phyloP scores from a whole-genome alignment of 2,329 filamentous ascomycete genomes.

The Claviceps sp. region DNA sequence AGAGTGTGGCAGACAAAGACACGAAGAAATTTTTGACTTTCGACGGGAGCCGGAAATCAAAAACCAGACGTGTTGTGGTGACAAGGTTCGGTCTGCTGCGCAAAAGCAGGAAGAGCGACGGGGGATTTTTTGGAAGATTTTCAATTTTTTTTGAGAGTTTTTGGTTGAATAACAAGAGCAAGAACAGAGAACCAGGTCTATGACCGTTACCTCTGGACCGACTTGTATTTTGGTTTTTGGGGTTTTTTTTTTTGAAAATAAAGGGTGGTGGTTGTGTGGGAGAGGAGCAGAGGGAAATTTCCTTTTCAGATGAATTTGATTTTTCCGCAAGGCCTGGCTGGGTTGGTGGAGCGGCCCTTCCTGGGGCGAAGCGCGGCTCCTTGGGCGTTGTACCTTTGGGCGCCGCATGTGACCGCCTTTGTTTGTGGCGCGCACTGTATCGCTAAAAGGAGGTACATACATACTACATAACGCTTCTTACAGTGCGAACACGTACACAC shows the following conservation, averaged over 20 bases:
- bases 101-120: slow-evolving; percentile 20
- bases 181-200: slow-evolving; percentile 48
- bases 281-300: slow-evolving; percentile 27
- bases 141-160: slow-evolving; percentile 48
- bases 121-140: slow-evolving; percentile 47
- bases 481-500: background rate
- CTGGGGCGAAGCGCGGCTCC: background rate
- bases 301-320: slow-evolving; percentile 20
- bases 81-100: slow-evolving; percentile 16
- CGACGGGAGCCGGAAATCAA: slow-evolving; percentile 8
- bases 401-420: background rate
- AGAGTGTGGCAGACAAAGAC: slow-evolving; percentile 4
- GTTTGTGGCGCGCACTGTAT: background rate
- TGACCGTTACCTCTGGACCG: slow-evolving; percentile 43
- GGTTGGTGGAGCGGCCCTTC: slow-evolving; percentile 11
- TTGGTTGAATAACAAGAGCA: slow-evolving; percentile 37
- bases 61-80: slow-evolving; percentile 6
- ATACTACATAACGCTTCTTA: background rate
- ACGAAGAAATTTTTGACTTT: slow-evolving; percentile 1
- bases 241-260: slow-evolving; percentile 26
- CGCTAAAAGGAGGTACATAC: background rate
- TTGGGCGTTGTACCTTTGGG: background rate
- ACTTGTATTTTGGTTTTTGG: slow-evolving; percentile 29
- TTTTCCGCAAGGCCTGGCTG: slow-evolving; percentile 12
- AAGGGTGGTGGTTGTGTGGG: slow-evolving; percentile 34